phyloP scores from a whole-genome alignment of 352 stramenopile species.

The Globisporangium cederbergense region DNA sequence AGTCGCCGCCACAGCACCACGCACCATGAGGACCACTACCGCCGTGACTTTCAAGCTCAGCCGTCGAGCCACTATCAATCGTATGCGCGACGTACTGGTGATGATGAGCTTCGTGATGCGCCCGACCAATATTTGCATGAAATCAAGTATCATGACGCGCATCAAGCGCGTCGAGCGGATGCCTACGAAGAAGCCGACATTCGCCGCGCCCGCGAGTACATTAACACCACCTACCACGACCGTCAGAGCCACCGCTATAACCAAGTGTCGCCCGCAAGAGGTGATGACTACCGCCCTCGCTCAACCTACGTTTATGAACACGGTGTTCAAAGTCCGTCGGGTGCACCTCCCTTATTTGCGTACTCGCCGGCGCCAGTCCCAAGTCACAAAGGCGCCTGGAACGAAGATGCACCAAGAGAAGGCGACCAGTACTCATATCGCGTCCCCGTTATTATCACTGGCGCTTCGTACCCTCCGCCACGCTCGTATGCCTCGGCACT shows the following conservation, averaged over 20 bases:
- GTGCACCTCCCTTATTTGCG: not conserved
- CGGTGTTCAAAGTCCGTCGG: not conserved
- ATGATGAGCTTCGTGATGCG: not conserved
- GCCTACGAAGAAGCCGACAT: not conserved
- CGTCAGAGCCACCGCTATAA: not conserved
- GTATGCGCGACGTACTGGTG: not conserved
- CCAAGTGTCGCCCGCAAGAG: not conserved
- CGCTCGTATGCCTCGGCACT: not conserved
- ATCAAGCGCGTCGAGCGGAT: not conserved
- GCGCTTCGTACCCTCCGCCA: not conserved
- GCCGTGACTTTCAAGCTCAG: not conserved
- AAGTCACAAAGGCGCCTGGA: not conserved
- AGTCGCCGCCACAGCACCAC: not conserved
- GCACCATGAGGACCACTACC: not conserved
- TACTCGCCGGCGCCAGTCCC: not conserved
- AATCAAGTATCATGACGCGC: not conserved
- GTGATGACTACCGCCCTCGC: not conserved
- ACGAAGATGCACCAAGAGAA: not conserved
- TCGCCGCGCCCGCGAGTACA: not conserved
- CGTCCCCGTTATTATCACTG: not conserved
- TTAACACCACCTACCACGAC: not conserved
- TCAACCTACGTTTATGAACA: not conserved
- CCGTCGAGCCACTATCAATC: not conserved
- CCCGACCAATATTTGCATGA: not conserved
- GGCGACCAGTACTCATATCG: not conserved